These are phyloP conservation scores for Mucor saturninus DNA, from an alignment of 371 early-diverging fungal species.

Conservation along the genomic window DNA sequence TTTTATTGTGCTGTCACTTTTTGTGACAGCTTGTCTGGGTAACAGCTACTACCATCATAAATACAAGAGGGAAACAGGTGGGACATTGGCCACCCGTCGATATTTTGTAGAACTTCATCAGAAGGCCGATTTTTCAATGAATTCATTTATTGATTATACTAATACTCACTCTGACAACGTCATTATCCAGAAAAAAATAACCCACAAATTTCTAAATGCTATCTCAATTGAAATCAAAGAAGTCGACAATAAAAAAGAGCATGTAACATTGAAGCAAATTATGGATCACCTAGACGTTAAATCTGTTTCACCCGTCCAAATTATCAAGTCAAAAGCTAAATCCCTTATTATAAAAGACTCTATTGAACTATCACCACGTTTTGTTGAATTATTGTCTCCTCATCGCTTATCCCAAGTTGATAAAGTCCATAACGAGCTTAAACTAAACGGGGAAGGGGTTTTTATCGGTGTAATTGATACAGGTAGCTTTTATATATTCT, in stretches of 20 bases:
- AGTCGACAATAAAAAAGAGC: constrained; percentile 1
- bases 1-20: too few relatives aligned
- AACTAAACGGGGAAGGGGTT: constrained; percentile 67
- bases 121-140: too few relatives aligned
- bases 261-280: constrained; percentile 24
- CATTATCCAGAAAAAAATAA: too few relatives aligned
- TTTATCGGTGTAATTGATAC: constrained; percentile 76
- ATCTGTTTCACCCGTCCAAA: constrained; percentile 35
- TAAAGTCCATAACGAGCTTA: constrained; percentile 44
- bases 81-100: too few relatives aligned
- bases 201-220: constrained; percentile 42
- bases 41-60: too few relatives aligned
- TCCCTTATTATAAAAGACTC: neutral
- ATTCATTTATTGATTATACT: too few relatives aligned
- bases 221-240: constrained; percentile 33
- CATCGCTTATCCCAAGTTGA: constrained; percentile 51
- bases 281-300: constrained; percentile 30
- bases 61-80: too few relatives aligned
- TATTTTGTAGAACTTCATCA: too few relatives aligned
- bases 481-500: constrained; percentile 42
- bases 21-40: too few relatives aligned
- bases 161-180: too few relatives aligned
- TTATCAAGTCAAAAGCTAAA: constrained; percentile 27
- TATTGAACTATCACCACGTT: neutral
- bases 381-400: constrained; percentile 26